Base-by-base conservation (phyloP, 768 basidiomycete genomes). In the Scleroderma bovista region DNA sequence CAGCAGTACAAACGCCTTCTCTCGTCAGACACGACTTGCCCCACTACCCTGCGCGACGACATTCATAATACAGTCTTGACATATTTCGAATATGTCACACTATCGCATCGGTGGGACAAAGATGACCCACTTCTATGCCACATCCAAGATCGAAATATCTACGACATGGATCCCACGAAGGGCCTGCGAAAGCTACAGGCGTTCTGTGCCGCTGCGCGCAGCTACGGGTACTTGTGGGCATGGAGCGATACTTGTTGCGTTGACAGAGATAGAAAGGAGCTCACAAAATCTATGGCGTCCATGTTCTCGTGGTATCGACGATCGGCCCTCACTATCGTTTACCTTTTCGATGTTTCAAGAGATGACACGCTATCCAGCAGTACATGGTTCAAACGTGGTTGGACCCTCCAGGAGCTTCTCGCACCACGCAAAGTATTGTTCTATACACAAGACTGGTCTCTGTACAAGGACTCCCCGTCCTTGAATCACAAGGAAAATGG, bases 101-200 rank as follows among this genome's bases (percentile, higher is more conserved):
- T 50, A 16, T 50, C 48, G 10, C 48, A 50, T 29, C 17, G 48
- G 9, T 50, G 48, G 48, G 41, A 34, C 6, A 29, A 50, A 44
- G 41, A 22, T 8, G 48, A 50, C 8, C 48, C 48, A 34, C 41
- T 16, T 10, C 19, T 44, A 19, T 16, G 16, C 15, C 15, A 44
- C 13, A 31, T 44, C 22, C 12, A 24, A 29, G 39, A 17, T n/a
- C 29, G 15, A 23, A n/a, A 19, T 20, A 42, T 32, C 22, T 50
- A 23, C 7, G 29, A 13, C 15, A 31, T 24, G 23, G 16, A 15
- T 8, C 23, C 26, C 16, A 44, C n/a, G 10, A 34, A 26, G 12
- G 48, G 48, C 22, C 6, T 50, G 13, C 19, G 9, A 16, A 50
- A 50, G 31, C 40, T 50, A 3, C 48, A 50, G 32, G 17, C 19